Percentiles rank a stretch among this genome's conserved stretches.
Evolutionary conservation across 2,329 filamentous ascomycete species (phyloP).

Genomic region (Aureobasidium namibiae): DNA sequence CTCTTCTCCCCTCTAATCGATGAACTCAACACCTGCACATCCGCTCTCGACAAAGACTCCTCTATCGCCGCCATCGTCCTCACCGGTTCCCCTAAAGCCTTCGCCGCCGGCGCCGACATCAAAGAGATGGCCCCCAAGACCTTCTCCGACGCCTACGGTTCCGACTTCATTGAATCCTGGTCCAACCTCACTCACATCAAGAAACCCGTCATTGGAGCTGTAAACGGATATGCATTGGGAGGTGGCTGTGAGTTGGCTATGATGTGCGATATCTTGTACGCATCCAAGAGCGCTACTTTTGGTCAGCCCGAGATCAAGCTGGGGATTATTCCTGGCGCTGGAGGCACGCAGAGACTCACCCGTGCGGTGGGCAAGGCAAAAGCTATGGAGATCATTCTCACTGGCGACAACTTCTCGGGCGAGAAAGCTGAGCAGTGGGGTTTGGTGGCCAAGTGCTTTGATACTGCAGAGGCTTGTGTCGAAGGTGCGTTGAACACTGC

Average conservation of each 20-base stretch:
- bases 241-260: constrained; percentile 94
- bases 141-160: constrained; percentile 79
- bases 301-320: constrained; percentile 97
- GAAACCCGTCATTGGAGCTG: constrained; percentile 88
- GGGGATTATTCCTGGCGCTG: constrained; percentile 83
- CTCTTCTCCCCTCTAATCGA: constrained; percentile 82
- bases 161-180: constrained; percentile 93
- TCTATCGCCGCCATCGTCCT: constrained; percentile 70
- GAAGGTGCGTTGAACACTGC: constrained; percentile 75
- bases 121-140: constrained; percentile 96
- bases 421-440: constrained; percentile 85
- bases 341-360: constrained; percentile 82
- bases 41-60: constrained; percentile 59
- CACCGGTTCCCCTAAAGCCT: constrained; percentile 82
- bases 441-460: constrained; percentile 73
- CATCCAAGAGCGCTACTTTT: constrained; percentile 76
- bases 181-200: constrained; percentile 76
- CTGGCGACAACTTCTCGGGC: constrained; percentile 75
- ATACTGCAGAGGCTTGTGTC: constrained; percentile 71
- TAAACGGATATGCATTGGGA: constrained; percentile 88
- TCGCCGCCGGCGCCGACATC: constrained; percentile 94
- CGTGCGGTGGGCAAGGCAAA: constrained; percentile 59
- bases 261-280: constrained; percentile 96
- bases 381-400: constrained; percentile 88
- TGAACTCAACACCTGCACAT: constrained; percentile 77